These are phyloP conservation scores for Phytophthora sp. DNA, from an alignment of 352 stramenopile species.

Conservation along the genomic window DNA sequence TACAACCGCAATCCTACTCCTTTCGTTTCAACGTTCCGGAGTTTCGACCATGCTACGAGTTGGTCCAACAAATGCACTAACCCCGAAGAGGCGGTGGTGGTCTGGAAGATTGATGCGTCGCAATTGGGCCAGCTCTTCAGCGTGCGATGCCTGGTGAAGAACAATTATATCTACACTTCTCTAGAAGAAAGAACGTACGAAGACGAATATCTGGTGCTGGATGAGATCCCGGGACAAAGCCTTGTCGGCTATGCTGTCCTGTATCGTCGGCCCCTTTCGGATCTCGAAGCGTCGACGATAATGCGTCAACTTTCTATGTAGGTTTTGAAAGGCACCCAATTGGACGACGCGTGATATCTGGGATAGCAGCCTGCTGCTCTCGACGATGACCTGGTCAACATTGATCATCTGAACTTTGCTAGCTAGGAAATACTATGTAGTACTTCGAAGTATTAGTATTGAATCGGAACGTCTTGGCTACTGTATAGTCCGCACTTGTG, in stretches of 20 bases:
- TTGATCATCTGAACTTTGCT: too few relatives aligned
- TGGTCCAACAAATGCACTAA: too few relatives aligned
- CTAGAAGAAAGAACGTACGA: slow-evolving; percentile 5
- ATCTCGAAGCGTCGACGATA: too few relatives aligned
- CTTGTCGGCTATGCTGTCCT: background rate
- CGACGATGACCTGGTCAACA: too few relatives aligned
- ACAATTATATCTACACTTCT: background rate
- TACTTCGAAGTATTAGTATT: too few relatives aligned
- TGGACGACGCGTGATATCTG: too few relatives aligned
- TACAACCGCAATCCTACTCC: slow-evolving; percentile 12
- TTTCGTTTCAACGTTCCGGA: slow-evolving; percentile 23
- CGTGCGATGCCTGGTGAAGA: slow-evolving; percentile 6
- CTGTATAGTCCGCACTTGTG: slow-evolving; percentile 21
- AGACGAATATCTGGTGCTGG: slow-evolving; percentile 21
- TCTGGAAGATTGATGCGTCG: slow-evolving; percentile 13
- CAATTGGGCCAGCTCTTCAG: slow-evolving; percentile 6
- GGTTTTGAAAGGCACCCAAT: too few relatives aligned
- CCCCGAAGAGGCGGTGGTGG: too few relatives aligned
- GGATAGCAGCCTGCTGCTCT: too few relatives aligned
- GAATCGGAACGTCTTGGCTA: slow-evolving; percentile 18
- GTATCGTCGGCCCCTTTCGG: too few relatives aligned
- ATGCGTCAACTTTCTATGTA: too few relatives aligned
- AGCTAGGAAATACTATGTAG: too few relatives aligned
- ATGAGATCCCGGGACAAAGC: background rate
- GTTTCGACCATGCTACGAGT: background rate